Base-by-base conservation (phyloP, 768 basidiomycete species). In the Hortiboletus flavorubellus region DNA sequence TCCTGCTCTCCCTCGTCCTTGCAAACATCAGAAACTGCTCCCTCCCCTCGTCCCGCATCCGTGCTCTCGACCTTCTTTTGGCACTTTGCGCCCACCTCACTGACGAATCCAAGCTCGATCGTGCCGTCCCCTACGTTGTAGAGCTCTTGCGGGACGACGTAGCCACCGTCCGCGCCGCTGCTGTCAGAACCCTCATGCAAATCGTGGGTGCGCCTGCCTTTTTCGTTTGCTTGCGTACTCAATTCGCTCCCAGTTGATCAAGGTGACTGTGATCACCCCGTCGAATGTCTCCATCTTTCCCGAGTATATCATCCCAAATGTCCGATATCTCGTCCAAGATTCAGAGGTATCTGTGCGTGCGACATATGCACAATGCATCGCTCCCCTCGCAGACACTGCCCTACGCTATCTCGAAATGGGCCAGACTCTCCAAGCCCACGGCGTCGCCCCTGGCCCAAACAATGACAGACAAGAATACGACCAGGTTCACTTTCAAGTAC, bases 61-160 rank as follows among this genome's bases (percentile, higher is more conserved):
- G 83, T 35, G 91, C 88, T 1, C 72, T 98, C 45, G 93, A 98
- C 63, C 79, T 96, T 5, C 87, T 97, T 53, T 78, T 97, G 26
- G 90, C 91, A 1, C 75, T 98, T 15, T 80, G 83, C 8, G 80
- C 82, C 11, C 88, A 89, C 62, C 76, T 98, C 35, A 92, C 92
- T 0, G 97, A 98, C 64, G 97, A 98, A 70, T 93, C 94, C 4
- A 95, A 95, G 68, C 74, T 98, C 49, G 97, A 99, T 67, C 83
- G 95, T 2, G 84, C 97, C 76, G 79, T 96, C 3, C 97, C 97
- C 0, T 98, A 94, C 61, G 81, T 95, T 29, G 86, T 98, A 2
- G 91, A 94, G 38, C 76, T 98, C 5, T 71, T 97, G 18, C 85
- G 89, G 56, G 95, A 99, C 63, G 94, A 95, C 18, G 80, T 83